These are phyloP conservation scores for Tetradesmus lagerheimii DNA, from an alignment of 139 green algal genomes.

Conservation along the genomic window DNA sequence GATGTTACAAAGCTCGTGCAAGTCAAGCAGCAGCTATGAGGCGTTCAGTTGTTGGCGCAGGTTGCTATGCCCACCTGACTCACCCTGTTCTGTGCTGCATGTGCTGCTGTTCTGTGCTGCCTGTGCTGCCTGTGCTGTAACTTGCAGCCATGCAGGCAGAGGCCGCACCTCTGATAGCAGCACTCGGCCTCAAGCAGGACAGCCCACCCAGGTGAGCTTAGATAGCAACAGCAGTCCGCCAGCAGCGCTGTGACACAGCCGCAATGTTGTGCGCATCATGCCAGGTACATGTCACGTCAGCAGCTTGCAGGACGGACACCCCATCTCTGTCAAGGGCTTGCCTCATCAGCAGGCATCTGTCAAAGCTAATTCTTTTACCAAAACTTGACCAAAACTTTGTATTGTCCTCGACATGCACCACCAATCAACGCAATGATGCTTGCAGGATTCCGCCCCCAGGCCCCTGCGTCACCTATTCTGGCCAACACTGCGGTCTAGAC, in stretches of 20 bases:
- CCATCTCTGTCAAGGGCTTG: background rate
- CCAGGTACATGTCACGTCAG: background rate
- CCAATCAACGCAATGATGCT: background rate
- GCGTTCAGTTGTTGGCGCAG: too few relatives aligned
- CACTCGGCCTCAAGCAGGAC: conserved; percentile 72
- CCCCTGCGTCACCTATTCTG: conserved; percentile 78
- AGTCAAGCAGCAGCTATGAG: too few relatives aligned
- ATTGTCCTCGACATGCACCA: too few relatives aligned
- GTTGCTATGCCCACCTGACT: background rate
- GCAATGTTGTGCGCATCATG: background rate
- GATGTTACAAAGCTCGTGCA: too few relatives aligned
- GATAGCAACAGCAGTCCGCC: background rate
- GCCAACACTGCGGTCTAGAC: conserved; percentile 57
- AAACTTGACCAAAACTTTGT: too few relatives aligned
- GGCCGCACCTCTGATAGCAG: conserved; percentile 83
- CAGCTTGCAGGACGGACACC: background rate
- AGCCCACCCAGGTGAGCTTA: conserved; percentile 56
- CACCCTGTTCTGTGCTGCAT: background rate
- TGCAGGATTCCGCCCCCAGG: conserved; percentile 69
- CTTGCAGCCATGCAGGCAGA: conserved; percentile 93
- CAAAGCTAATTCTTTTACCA: too few relatives aligned
- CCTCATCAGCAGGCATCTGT: too few relatives aligned
- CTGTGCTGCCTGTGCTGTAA: background rate
- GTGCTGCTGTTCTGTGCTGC: background rate
- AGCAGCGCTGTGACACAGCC: background rate